These are phyloP conservation scores for Diplodia mutila DNA, from an alignment of 2,329 filamentous ascomycete genomes.

Conservation along the genomic window DNA sequence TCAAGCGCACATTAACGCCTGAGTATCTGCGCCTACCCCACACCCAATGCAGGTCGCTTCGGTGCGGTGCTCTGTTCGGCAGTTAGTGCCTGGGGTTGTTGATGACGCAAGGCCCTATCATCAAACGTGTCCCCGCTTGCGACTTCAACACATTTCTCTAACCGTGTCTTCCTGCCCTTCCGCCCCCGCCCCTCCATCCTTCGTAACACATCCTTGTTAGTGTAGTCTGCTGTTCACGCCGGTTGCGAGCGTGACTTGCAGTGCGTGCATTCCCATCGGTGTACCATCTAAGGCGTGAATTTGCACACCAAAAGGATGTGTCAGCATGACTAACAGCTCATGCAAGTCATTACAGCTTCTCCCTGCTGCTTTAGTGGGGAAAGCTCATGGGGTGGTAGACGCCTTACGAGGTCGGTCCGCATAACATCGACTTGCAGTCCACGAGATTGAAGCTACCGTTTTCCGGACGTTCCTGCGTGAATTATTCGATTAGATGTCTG, in stretches of 20 bases:
- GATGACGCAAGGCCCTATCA: background rate
- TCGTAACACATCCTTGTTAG: background rate
- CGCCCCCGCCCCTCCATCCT: background rate
- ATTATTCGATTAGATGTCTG: background rate
- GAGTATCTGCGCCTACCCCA: background rate
- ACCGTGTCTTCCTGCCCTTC: no score
- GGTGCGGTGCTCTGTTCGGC: background rate
- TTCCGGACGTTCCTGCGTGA: background rate
- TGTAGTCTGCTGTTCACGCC: background rate
- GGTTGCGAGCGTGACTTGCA: background rate
- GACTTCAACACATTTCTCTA: background rate
- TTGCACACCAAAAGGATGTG: no score
- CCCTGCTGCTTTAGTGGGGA: no score
- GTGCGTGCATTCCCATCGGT: background rate
- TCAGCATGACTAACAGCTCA: no score
- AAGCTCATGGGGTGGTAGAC: no score
- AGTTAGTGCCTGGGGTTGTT: background rate
- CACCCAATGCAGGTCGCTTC: background rate
- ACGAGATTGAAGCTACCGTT: background rate
- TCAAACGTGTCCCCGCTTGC: background rate
- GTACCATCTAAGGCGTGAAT: background rate
- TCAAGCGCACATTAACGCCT: background rate
- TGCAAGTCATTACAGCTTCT: no score
- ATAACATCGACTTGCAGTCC: background rate
- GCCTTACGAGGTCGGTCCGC: background rate